These are phyloP conservation scores for Chrysosporium keratinophilum DNA, from an alignment of 2,329 filamentous ascomycete genomes.

Conservation along the genomic window DNA sequence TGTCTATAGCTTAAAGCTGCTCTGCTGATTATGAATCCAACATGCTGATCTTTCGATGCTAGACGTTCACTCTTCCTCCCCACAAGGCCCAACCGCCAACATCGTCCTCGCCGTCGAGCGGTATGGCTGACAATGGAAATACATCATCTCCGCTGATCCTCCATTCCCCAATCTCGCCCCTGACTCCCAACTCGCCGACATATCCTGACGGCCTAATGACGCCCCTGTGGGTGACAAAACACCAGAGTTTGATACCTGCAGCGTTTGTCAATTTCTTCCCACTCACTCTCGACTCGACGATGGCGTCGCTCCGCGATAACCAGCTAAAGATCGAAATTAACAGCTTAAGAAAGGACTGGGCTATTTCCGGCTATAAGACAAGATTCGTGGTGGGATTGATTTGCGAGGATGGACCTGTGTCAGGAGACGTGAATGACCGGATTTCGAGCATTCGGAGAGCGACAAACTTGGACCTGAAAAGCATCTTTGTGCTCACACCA, in stretches of 20 bases:
- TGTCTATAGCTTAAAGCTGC: background rate
- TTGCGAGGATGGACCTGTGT: slow-evolving; percentile 57
- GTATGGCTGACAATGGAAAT: slow-evolving; percentile 40
- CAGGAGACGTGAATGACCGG: slow-evolving; percentile 58
- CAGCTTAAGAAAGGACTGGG: slow-evolving; percentile 57
- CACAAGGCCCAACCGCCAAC: slow-evolving; percentile 52
- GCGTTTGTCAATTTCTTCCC: slow-evolving; percentile 72
- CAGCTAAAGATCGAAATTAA: slow-evolving; percentile 81
- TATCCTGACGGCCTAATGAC: slow-evolving; percentile 87
- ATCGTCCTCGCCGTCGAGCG: slow-evolving; percentile 37
- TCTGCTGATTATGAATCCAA: background rate
- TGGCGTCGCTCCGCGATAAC: slow-evolving; percentile 71
- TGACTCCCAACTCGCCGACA: slow-evolving; percentile 69
- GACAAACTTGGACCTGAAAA: slow-evolving; percentile 71
- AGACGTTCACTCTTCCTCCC: slow-evolving; percentile 49
- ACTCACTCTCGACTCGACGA: slow-evolving; percentile 61
- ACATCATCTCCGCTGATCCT: slow-evolving; percentile 47
- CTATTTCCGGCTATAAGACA: slow-evolving; percentile 55
- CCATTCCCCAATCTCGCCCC: slow-evolving; percentile 83
- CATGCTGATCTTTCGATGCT: slow-evolving; percentile 9
- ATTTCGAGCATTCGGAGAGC: slow-evolving; percentile 67
- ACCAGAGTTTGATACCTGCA: slow-evolving; percentile 73
- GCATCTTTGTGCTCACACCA: slow-evolving; percentile 72
- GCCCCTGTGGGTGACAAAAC: slow-evolving; percentile 74
- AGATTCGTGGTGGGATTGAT: slow-evolving; percentile 68